Conservation (phyloP, 306 rosid species). For the Myrica gale region DNA sequence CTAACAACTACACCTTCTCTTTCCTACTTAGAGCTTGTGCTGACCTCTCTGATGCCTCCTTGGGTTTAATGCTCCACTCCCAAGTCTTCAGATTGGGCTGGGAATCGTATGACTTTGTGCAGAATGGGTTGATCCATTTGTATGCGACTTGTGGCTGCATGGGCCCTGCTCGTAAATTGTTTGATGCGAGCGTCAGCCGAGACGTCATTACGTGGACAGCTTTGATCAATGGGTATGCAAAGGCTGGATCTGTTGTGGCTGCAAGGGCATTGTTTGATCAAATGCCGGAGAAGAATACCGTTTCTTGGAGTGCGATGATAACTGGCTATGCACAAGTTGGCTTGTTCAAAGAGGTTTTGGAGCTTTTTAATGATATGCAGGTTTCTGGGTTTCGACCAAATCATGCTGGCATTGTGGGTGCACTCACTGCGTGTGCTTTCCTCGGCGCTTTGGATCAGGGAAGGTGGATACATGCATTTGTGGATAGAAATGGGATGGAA, state of each 20-base stretch:
- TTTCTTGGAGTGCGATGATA: slow-evolving; percentile 54
- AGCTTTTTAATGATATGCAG: slow-evolving; percentile 43
- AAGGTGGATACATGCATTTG: slow-evolving; percentile 52
- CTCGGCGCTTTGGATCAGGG: slow-evolving; percentile 53
- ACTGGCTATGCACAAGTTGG: slow-evolving; percentile 46
- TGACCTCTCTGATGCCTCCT: slow-evolving; percentile 25
- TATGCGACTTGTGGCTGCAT: slow-evolving; percentile 32
- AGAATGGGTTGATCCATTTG: slow-evolving; percentile 47
- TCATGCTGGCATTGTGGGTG: slow-evolving; percentile 40
- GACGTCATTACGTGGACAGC: slow-evolving; percentile 52
- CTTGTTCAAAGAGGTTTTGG: slow-evolving; percentile 44
- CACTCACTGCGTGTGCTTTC: slow-evolving; percentile 44
- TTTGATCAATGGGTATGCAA: slow-evolving; percentile 43
- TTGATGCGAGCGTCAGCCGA: slow-evolving; percentile 28
- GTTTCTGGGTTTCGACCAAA: slow-evolving; percentile 36
- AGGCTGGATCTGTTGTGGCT: slow-evolving; percentile 21
- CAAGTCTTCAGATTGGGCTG: slow-evolving; percentile 40
- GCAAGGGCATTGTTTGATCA: slow-evolving; percentile 42
- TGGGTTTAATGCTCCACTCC: slow-evolving; percentile 37
- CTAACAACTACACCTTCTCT: slow-evolving; percentile 48
- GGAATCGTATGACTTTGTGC: slow-evolving; percentile 54
- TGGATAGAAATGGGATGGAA: slow-evolving; percentile 29
- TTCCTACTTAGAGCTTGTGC: slow-evolving; percentile 41
- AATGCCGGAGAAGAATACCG: slow-evolving; percentile 45
- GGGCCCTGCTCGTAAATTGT: slow-evolving; percentile 35